Evolutionary conservation across 2,329 filamentous ascomycete species (phyloP), one percentile per base, ranked within the genome.

Genomic region (Neocucurbitaria cava): DNA sequence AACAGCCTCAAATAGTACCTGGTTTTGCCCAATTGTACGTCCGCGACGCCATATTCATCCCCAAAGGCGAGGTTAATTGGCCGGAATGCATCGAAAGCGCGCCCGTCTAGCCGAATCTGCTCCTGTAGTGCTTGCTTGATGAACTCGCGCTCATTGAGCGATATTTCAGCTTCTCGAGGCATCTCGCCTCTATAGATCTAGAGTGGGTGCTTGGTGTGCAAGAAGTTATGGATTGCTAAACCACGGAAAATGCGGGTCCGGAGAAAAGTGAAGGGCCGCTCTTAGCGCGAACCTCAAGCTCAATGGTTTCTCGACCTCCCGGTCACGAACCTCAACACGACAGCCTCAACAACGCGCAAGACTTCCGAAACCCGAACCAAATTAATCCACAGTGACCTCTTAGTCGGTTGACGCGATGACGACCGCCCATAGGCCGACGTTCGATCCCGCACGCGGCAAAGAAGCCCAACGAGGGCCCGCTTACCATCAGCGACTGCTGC

Each of bases 361-460:
- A 72, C 69, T 68, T 67, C 69, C 69, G 69, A 72, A 71, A 69
- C 40, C 28, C 2, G 23, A n/a, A 13, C 17, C 20, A 41, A 18
- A 11, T 20, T 1, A 41, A 36, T 21, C n/a, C 7, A 7, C 18
- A 1, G 3, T 3, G 15, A 10, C 8, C 3, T 4, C 21, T 49
- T 23, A 43, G 46, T n/a, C 36, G 1, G 11, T 6, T 30, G 10
- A 11, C 53, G 78, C 59, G 13, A 82, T 82, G 81, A 77, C 75
- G 33, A 79, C 77, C 78, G 87, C 87, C 53, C 87, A 88, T 74
- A 90, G 95, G 79, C 95, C 95, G 52, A 99, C 95, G 0, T 99
- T 99, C 74, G 95, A 99, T 76, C 95, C 95, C 62, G 91, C 93
- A 85, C 87, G 89, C 74, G 95, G 95, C 75, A 97, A 97, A 83